Conservation (phyloP, 2,329 filamentous ascomycete species). For the Cercospora berteroae region DNA sequence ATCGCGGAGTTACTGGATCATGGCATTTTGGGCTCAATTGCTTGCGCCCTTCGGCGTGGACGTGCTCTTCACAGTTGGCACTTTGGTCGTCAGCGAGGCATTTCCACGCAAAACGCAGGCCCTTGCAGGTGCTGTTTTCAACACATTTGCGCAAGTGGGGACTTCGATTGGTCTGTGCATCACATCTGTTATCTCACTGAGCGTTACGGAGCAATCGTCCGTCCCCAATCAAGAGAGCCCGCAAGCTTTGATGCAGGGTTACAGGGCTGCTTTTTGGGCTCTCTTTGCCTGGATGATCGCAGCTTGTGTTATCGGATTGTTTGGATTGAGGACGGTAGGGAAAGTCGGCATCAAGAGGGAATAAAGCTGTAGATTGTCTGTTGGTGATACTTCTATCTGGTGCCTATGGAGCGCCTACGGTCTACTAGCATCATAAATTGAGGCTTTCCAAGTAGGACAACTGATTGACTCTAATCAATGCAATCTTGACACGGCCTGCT, state of each 20-base stretch:
- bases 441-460: background rate
- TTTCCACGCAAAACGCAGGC: slow-evolving; percentile 45
- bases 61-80: slow-evolving; percentile 45
- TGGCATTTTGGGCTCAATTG: slow-evolving; percentile 26
- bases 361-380: slow-evolving; percentile 1
- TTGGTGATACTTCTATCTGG: background rate
- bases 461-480: background rate
- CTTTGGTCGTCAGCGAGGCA: slow-evolving; percentile 44
- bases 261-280: slow-evolving; percentile 44
- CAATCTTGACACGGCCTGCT: background rate
- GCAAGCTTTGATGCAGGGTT: slow-evolving; percentile 40
- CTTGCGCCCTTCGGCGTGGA: slow-evolving; percentile 19
- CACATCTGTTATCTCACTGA: slow-evolving; percentile 39
- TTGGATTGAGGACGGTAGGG: slow-evolving; percentile 44
- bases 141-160: slow-evolving; percentile 46
- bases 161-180: slow-evolving; percentile 44
- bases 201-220: slow-evolving; percentile 24
- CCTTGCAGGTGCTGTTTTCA: slow-evolving; percentile 49
- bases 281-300: slow-evolving; percentile 37
- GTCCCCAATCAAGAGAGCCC: slow-evolving; percentile 30
- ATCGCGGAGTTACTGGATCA: slow-evolving; percentile 49
- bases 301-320: slow-evolving; percentile 34
- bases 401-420: background rate
- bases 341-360: slow-evolving; percentile 44
- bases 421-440: background rate